Evolutionary conservation across 768 basidiomycete species (phyloP).

Genomic region (Vararia minispora): DNA sequence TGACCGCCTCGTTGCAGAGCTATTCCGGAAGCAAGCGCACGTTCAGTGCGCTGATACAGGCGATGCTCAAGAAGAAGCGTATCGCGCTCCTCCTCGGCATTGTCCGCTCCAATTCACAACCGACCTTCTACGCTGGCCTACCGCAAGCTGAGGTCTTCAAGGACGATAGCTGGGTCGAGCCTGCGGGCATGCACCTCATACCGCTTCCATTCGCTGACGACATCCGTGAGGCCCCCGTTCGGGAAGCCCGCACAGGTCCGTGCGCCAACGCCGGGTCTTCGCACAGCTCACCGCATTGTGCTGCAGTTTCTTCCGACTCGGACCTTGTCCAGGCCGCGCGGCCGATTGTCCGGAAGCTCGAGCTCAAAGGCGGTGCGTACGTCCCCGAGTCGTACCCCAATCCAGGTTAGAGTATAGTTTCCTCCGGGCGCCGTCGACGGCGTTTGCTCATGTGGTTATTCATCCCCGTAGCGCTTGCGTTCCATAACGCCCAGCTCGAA

Average conservation of each 20-base stretch:
- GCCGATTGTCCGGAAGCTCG: constrained; percentile 69
- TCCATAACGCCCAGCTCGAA: constrained; percentile 83
- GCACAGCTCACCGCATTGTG: too few species aligned
- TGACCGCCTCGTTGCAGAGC: constrained; percentile 26
- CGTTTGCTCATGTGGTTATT: constrained; percentile 1
- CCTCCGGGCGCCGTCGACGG: neutral
- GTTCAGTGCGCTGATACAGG: constrained; percentile 76
- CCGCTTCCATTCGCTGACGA: constrained; percentile 94
- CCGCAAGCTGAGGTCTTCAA: constrained; percentile 77
- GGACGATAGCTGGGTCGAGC: constrained; percentile 66
- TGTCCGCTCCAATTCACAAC: constrained; percentile 59
- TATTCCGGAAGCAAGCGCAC: constrained; percentile 90
- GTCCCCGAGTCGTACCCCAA: constrained; percentile 86
- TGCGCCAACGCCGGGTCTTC: too few species aligned
- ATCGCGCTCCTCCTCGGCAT: constrained; percentile 71
- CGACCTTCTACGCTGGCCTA: constrained; percentile 73
- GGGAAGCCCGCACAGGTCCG: constrained; percentile 52
- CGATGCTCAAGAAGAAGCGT: constrained; percentile 71
- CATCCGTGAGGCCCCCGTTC: constrained; percentile 68
- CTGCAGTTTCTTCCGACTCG: too few species aligned
- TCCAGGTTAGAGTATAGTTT: constrained; percentile 62
- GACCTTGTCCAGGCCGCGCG: constrained; percentile 55
- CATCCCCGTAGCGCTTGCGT: constrained; percentile 55
- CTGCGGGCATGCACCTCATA: constrained; percentile 88
- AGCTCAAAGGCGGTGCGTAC: constrained; percentile 69